Evolutionary conservation across 805 yeast species (phyloP).

Genomic region (Candida railenensis): DNA sequence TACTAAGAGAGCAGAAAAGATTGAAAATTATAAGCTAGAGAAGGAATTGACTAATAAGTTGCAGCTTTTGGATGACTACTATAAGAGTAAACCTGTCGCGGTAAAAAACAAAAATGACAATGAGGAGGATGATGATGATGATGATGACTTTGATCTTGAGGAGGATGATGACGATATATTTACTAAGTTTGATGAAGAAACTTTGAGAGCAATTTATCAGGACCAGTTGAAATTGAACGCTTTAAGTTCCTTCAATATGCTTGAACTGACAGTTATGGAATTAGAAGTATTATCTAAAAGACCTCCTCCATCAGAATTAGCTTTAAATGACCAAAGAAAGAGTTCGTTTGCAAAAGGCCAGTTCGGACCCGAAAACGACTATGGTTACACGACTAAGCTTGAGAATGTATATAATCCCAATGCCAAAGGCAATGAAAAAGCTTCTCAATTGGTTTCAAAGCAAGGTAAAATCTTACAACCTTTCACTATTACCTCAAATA

Average conservation of each 20-base stretch:
- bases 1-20: slow-evolving; percentile 64
- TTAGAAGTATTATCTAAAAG: slow-evolving; percentile 52
- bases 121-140: slow-evolving; percentile 10
- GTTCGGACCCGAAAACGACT: slow-evolving; percentile 19
- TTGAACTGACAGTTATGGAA: slow-evolving; percentile 67
- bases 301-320: slow-evolving; percentile 4
- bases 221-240: slow-evolving; percentile 55
- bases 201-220: slow-evolving; percentile 51
- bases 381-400: slow-evolving; percentile 62
- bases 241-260: slow-evolving; percentile 50
- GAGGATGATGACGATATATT: slow-evolving; percentile 19
- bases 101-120: neutral
- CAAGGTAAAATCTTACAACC: slow-evolving; percentile 83
- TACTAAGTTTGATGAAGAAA: slow-evolving; percentile 60
- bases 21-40: slow-evolving; percentile 62
- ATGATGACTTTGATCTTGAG: slow-evolving; percentile 8
- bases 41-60: slow-evolving; percentile 51
- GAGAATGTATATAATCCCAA: slow-evolving; percentile 50
- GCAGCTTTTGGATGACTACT: slow-evolving; percentile 30
- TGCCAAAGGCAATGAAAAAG: slow-evolving; percentile 13
- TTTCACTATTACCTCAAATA: slow-evolving; percentile 63
- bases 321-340: slow-evolving; percentile 5
- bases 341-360: slow-evolving; percentile 7
- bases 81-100: slow-evolving; percentile 7
- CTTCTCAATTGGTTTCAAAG: slow-evolving; percentile 50